A percentile compares a stretch with the other conserved stretches of the same genome.
These are phyloP conservation scores for Sporothrix protearum DNA, from an alignment of 2,329 filamentous ascomycete genomes.

Conservation along the genomic window DNA sequence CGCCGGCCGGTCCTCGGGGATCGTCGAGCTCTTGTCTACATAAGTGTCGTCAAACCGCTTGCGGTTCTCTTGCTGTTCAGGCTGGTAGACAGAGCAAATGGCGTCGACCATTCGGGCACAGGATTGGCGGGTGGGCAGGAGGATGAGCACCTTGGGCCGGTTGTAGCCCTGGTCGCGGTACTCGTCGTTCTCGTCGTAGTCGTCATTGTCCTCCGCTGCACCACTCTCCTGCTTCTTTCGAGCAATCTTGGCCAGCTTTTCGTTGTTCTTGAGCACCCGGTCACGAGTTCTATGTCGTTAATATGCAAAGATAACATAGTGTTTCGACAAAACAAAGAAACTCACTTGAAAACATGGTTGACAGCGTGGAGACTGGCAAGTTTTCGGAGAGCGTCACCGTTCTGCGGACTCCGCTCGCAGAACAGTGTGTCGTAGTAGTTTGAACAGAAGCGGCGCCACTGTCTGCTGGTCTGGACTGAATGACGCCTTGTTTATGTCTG, in stretches of 20 bases:
- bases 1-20: conserved; percentile 61
- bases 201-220: conserved; percentile 55
- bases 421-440: conserved; percentile 79
- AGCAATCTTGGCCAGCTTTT: conserved; percentile 61
- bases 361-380: conserved; percentile 77
- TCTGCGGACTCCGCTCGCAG: conserved; percentile 65
- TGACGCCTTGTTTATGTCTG: conserved; percentile 48
- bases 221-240: conserved; percentile 47
- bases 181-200: conserved; percentile 63
- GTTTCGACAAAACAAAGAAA: background rate
- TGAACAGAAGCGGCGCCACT: conserved; percentile 70
- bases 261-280: conserved; percentile 86
- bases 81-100: conserved; percentile 70
- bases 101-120: conserved; percentile 74
- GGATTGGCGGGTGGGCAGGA: conserved; percentile 83
- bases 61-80: conserved; percentile 91
- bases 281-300: conserved; percentile 65
- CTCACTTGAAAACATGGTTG: conserved; percentile 85
- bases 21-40: conserved; percentile 57
- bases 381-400: conserved; percentile 65
- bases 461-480: conserved; percentile 62
- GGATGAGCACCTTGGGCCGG: conserved; percentile 84
- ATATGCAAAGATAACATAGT: background rate
- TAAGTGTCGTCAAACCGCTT: conserved; percentile 88
- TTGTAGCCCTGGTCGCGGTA: conserved; percentile 93